Percentiles rank a stretch among this genome's conserved stretches.
These are phyloP conservation scores for Mrakia gelida DNA, from an alignment of 768 basidiomycete species.

Conservation along the genomic window DNA sequence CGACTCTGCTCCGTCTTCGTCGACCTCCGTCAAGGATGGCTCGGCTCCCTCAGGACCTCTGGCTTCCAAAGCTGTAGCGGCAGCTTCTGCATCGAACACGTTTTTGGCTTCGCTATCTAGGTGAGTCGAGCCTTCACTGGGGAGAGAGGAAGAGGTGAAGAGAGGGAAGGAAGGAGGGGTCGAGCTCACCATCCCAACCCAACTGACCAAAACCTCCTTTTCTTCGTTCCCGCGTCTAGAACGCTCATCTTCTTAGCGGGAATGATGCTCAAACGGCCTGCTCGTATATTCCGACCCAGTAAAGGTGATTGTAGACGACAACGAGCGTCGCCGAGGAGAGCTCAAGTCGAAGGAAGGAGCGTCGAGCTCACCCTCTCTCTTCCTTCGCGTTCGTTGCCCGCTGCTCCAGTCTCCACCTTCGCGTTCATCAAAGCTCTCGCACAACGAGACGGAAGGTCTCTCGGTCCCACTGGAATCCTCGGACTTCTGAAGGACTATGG, in stretches of 20 bases:
- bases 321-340: neutral
- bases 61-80: neutral
- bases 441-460: slow-evolving; percentile 17
- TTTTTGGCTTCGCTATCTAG: slow-evolving; percentile 6
- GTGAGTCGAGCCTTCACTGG: neutral
- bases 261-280: slow-evolving; percentile 31
- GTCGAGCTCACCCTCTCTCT: neutral
- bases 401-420: slow-evolving; percentile 27
- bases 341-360: neutral
- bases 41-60: neutral
- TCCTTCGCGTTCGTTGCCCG: neutral
- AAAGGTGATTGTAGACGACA: slow-evolving; percentile 1
- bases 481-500: slow-evolving; percentile 14
- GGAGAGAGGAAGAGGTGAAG: neutral
- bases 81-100: neutral
- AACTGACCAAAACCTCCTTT: neutral
- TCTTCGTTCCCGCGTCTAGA: neutral
- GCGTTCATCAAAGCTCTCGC: slow-evolving; percentile 28
- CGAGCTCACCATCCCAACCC: neutral
- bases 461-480: slow-evolving; percentile 22
- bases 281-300: slow-evolving; percentile 21
- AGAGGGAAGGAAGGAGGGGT: neutral
- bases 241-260: slow-evolving; percentile 21
- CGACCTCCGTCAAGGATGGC: neutral
- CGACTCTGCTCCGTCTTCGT: neutral